Conservation (phyloP, 139 green algal species). For the Zygnema circumcarinatum region DNA sequence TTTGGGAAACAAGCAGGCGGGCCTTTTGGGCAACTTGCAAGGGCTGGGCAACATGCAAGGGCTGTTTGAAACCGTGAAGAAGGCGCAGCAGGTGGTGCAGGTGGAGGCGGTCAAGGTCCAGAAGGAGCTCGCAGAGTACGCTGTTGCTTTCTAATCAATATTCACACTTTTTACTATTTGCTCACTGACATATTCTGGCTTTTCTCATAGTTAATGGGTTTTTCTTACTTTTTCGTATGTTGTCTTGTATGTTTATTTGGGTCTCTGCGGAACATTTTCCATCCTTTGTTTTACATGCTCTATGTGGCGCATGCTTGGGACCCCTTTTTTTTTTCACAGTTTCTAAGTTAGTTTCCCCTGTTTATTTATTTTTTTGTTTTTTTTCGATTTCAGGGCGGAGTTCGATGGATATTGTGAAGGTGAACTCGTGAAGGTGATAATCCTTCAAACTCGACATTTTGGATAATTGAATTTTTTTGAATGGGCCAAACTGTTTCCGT, state of each 20-base stretch:
- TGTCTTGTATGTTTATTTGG: background rate
- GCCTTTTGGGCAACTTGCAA: too few relatives aligned
- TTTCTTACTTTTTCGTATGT: too few relatives aligned
- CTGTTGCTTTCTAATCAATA: slow-evolving; percentile 22
- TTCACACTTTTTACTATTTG: too few relatives aligned
- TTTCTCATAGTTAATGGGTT: background rate
- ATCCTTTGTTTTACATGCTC: too few relatives aligned
- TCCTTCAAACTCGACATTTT: background rate
- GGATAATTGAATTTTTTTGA: background rate
- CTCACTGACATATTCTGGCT: background rate
- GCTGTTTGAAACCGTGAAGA: slow-evolving; percentile 66
- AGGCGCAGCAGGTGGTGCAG: slow-evolving; percentile 91
- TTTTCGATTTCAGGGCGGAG: slow-evolving; percentile 71
- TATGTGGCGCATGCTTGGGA: too few relatives aligned
- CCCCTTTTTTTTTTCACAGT: too few relatives aligned
- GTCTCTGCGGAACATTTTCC: too few relatives aligned
- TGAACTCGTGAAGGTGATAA: slow-evolving; percentile 82
- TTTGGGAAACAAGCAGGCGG: too few relatives aligned
- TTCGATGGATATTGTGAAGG: slow-evolving; percentile 91
- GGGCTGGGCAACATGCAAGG: slow-evolving; percentile 78
- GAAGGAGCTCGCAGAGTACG: slow-evolving; percentile 81
- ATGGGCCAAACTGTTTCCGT: background rate
- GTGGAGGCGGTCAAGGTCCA: slow-evolving; percentile 88
- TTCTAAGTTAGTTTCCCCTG: too few relatives aligned
- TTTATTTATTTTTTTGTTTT: too few relatives aligned